Percentiles rank a stretch among this genome's conserved stretches.
These are phyloP conservation scores for Skeletonema marinoi DNA, from an alignment of 108 stramenopile genomes.

Conservation along the genomic window DNA sequence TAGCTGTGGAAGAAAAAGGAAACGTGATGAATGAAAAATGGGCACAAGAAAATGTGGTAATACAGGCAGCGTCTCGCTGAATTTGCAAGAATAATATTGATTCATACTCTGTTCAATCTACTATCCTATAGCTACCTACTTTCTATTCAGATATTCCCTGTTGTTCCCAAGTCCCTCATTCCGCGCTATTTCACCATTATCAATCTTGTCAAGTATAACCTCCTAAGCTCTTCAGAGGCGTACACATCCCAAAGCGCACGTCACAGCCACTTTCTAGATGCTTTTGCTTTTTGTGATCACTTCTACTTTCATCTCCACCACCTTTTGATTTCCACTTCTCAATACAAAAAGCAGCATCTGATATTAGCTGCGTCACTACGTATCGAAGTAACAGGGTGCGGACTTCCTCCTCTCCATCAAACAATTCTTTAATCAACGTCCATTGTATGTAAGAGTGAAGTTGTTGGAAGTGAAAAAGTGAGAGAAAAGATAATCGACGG, in stretches of 20 bases:
- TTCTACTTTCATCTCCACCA: constrained; percentile 52
- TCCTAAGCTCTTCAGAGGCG: constrained; percentile 31
- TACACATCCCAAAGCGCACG: constrained; percentile 56
- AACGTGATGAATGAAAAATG: too few species aligned
- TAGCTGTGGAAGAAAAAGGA: too few species aligned
- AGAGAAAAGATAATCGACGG: too few species aligned
- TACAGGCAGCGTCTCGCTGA: too few species aligned
- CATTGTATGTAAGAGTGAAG: constrained; percentile 20
- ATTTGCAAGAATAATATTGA: too few species aligned
- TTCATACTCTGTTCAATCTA: too few species aligned
- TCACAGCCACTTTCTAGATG: constrained; percentile 70
- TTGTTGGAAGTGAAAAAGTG: too few species aligned
- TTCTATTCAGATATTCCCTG: background rate
- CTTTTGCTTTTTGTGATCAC: constrained; percentile 47
- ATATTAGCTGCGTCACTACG: constrained; percentile 64
- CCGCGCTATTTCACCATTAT: background rate
- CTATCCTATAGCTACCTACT: too few species aligned
- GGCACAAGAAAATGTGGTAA: too few species aligned
- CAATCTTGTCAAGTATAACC: constrained; percentile 22
- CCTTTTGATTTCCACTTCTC: constrained; percentile 80
- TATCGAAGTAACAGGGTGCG: constrained; percentile 67
- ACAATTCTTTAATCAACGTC: constrained; percentile 61
- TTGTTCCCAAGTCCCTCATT: background rate
- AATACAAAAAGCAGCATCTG: constrained; percentile 67
- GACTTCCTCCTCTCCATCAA: constrained; percentile 63